These are phyloP conservation scores for Kuraishia capsulata DNA, from an alignment of 805 yeast genomes.

Conservation along the genomic window DNA sequence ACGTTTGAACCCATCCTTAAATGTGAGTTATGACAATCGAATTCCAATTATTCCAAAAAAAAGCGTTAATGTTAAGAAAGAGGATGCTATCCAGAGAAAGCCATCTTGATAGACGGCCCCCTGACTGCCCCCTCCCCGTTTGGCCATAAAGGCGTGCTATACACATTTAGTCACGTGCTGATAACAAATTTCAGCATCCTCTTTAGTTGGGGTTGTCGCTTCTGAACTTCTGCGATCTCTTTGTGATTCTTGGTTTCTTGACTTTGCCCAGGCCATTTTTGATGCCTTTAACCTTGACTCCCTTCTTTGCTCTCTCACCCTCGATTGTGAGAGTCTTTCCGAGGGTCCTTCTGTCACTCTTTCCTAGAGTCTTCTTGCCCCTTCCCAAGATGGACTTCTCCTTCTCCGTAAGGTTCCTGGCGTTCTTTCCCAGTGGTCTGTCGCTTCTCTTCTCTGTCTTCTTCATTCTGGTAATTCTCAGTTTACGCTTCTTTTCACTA, in stretches of 20 bases:
- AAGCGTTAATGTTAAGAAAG: too few relatives aligned
- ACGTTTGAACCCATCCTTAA: not conserved
- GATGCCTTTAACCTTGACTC: slow-evolving; percentile 49
- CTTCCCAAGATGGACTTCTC: slow-evolving; percentile 77
- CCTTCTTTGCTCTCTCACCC: slow-evolving; percentile 73
- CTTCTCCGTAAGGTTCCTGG: slow-evolving; percentile 36
- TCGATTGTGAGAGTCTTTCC: slow-evolving; percentile 50
- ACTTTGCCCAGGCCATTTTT: slow-evolving; percentile 41
- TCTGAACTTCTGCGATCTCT: slow-evolving; percentile 32
- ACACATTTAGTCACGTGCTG: too few relatives aligned
- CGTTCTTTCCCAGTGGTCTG: slow-evolving; percentile 9
- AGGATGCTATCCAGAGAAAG: too few relatives aligned
- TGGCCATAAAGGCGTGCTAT: too few relatives aligned
- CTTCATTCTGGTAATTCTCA: slow-evolving; percentile 72
- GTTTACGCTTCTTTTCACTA: slow-evolving; percentile 39
- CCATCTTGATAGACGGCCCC: too few relatives aligned
- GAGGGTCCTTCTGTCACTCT: slow-evolving; percentile 65
- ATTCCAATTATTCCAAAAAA: too few relatives aligned
- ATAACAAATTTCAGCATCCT: too few relatives aligned
- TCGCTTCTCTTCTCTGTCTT: slow-evolving; percentile 20
- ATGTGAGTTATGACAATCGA: too few relatives aligned
- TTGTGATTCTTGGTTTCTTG: slow-evolving; percentile 50
- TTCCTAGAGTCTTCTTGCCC: slow-evolving; percentile 66
- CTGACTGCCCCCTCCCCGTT: too few relatives aligned
- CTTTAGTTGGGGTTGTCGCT: too few relatives aligned